These are phyloP conservation scores for Picocystis salinarum DNA, from an alignment of 139 green algal species.

Conservation along the genomic window DNA sequence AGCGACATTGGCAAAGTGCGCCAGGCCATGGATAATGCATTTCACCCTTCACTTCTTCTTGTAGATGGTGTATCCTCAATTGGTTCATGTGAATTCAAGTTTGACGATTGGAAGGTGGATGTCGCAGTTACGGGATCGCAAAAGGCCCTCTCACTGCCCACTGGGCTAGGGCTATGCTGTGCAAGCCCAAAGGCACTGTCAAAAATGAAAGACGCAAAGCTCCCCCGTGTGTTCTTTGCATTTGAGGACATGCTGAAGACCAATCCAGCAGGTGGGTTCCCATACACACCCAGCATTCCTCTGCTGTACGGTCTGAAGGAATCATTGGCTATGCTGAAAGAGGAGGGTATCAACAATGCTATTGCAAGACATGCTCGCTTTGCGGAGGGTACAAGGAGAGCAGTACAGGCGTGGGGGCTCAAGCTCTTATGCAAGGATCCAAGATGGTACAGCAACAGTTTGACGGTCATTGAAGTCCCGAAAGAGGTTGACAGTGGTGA, in stretches of 20 bases:
- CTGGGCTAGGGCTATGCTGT: constrained; percentile 70
- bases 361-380: constrained; percentile 64
- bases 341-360: constrained; percentile 79
- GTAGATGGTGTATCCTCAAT: constrained; percentile 86
- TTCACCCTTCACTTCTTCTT: constrained; percentile 74
- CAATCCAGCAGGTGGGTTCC: constrained; percentile 31
- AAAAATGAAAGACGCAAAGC: constrained; percentile 50
- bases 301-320: constrained; percentile 82
- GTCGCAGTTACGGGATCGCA: constrained; percentile 87
- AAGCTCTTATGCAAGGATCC: constrained; percentile 73
- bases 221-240: constrained; percentile 71
- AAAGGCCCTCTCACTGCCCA: constrained; percentile 91
- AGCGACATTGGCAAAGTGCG: constrained; percentile 14
- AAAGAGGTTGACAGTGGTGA: constrained; percentile 62
- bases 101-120: constrained; percentile 91
- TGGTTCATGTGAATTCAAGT: constrained; percentile 71
- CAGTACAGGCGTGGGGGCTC: constrained; percentile 77
- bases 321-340: constrained; percentile 42
- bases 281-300: constrained; percentile 42
- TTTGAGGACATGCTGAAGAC: constrained; percentile 50
- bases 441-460: constrained; percentile 63
- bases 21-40: constrained; percentile 42
- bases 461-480: constrained; percentile 82
- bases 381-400: constrained; percentile 48
- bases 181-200: constrained; percentile 59